phyloP scores from a whole-genome alignment of 1,284 basidiomycete species.

The Cutaneotrichosporon spelunceum region DNA sequence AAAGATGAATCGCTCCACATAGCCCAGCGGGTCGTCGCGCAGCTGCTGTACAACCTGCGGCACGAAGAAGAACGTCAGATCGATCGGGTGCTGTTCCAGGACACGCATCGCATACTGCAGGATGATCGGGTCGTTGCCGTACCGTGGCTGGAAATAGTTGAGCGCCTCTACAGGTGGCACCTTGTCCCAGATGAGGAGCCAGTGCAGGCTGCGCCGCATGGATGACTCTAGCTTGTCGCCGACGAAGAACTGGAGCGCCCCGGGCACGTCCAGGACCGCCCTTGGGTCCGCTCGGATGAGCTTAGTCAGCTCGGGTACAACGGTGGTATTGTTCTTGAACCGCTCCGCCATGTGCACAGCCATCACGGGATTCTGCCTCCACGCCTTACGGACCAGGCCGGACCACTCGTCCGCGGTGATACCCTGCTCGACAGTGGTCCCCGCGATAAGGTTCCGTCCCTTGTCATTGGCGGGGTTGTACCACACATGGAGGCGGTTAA shows the following conservation, averaged over 20 bases:
- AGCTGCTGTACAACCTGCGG: slow-evolving; percentile 97
- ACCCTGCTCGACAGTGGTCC: background rate
- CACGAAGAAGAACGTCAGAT: slow-evolving; percentile 97
- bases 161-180: slow-evolving; percentile 83
- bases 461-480: slow-evolving; percentile 77
- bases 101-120: slow-evolving; percentile 97
- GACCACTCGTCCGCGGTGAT: slow-evolving; percentile 64
- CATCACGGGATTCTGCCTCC: slow-evolving; percentile 79
- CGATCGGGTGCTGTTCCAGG: slow-evolving; percentile 89
- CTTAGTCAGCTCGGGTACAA: slow-evolving; percentile 68
- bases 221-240: slow-evolving; percentile 63
- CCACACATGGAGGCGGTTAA: slow-evolving; percentile 84
- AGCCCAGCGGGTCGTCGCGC: slow-evolving; percentile 81
- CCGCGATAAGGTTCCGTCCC: slow-evolving; percentile 50
- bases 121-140: slow-evolving; percentile 76
- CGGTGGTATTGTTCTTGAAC: slow-evolving; percentile 62
- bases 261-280: slow-evolving; percentile 69
- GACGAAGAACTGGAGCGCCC: slow-evolving; percentile 74
- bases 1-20: slow-evolving; percentile 92
- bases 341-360: slow-evolving; percentile 80
- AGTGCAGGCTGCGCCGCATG: slow-evolving; percentile 53
- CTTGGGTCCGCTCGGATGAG: slow-evolving; percentile 72
- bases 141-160: slow-evolving; percentile 80
- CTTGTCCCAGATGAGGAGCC: slow-evolving; percentile 82
- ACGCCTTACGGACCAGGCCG: slow-evolving; percentile 66